These are phyloP conservation scores for Chlamydomonas schloesseri DNA, from an alignment of 139 green algal species.

Conservation along the genomic window DNA sequence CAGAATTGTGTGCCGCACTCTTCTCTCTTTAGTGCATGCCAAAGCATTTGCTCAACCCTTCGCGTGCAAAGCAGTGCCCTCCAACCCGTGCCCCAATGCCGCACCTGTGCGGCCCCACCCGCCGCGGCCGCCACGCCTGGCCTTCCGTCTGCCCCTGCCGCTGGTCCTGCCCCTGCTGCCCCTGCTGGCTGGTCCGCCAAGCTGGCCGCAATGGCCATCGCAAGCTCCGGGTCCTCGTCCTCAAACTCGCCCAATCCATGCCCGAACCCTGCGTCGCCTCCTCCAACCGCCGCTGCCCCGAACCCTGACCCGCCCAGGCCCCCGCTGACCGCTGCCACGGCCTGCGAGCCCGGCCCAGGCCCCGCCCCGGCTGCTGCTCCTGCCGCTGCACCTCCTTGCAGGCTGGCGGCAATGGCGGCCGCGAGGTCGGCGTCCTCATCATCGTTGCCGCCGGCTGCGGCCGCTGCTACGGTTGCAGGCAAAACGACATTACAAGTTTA, in stretches of 20 bases:
- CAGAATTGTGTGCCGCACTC: too few relatives aligned
- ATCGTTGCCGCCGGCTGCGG: neutral
- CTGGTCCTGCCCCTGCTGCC: neutral
- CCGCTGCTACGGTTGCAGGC: too few relatives aligned
- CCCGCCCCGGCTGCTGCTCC: neutral
- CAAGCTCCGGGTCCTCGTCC: slow-evolving; percentile 71
- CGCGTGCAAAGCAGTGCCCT: too few relatives aligned
- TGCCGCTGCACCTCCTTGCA: slow-evolving; percentile 29
- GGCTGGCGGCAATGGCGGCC: slow-evolving; percentile 75
- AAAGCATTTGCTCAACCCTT: too few relatives aligned
- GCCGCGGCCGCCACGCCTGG: neutral
- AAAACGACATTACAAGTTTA: too few relatives aligned
- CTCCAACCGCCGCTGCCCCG: neutral
- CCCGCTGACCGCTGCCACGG: neutral
- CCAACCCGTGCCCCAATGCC: too few relatives aligned
- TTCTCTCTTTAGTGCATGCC: too few relatives aligned
- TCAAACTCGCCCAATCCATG: neutral
- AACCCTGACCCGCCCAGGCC: neutral
- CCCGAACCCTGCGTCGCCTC: neutral
- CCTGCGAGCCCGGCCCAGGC: neutral
- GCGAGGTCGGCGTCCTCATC: slow-evolving; percentile 75
- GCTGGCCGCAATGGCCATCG: slow-evolving; percentile 74
- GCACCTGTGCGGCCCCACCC: neutral
- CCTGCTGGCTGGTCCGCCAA: slow-evolving; percentile 55
- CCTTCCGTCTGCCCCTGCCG: neutral